phyloP scores from a whole-genome alignment of 352 stramenopile species.

The Pythium pectinolyticum region DNA sequence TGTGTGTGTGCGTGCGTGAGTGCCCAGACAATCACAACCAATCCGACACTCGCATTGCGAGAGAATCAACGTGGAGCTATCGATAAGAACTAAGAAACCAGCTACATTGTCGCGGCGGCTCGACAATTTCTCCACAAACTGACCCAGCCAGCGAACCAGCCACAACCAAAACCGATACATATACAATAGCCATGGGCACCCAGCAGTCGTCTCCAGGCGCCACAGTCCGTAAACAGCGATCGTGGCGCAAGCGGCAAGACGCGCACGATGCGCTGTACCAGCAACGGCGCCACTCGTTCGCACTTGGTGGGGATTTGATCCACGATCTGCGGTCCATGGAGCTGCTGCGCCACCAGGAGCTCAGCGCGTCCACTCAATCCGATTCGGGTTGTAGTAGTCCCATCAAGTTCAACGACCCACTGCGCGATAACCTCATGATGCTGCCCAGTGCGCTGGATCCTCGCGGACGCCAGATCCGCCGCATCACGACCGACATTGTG shows the following conservation, averaged over 20 bases:
- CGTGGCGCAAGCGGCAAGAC: conserved; percentile 6
- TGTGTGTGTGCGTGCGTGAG: too few species aligned
- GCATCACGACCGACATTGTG: conserved; percentile 48
- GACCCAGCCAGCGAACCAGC: too few species aligned
- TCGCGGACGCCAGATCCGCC: conserved; percentile 49
- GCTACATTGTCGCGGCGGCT: too few species aligned
- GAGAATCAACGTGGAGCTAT: too few species aligned
- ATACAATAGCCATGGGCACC: conserved; percentile 16
- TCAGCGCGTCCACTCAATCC: conserved; percentile 17
- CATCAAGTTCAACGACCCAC: conserved; percentile 28
- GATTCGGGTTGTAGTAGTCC: conserved; percentile 14
- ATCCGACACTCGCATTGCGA: too few species aligned
- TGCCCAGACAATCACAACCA: too few species aligned
- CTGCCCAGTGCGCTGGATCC: conserved; percentile 56
- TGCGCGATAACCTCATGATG: conserved; percentile 47
- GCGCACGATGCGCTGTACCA: background rate
- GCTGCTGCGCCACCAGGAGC: conserved; percentile 17
- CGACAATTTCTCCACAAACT: too few species aligned
- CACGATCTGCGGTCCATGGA: conserved; percentile 17
- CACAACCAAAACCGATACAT: too few species aligned
- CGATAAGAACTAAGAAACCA: too few species aligned
- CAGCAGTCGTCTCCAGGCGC: conserved; percentile 22
- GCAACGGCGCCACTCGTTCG: background rate
- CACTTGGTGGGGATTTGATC: too few species aligned
- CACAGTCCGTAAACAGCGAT: conserved; percentile 2